Base-by-base conservation (phyloP, 108 stramenopile species). In the Skeletonema grethae region DNA sequence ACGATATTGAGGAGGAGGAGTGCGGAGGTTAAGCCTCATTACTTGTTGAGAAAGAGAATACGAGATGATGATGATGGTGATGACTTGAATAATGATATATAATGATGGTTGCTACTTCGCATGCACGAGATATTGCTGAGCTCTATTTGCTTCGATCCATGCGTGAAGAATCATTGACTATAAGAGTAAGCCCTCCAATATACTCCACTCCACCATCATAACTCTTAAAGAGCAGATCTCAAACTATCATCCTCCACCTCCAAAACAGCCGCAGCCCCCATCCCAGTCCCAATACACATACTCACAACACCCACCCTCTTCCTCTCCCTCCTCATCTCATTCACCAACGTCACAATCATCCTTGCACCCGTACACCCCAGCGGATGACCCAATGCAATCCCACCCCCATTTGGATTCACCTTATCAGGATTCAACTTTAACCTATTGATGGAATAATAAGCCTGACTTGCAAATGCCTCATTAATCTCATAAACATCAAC, bases 231-330 rank as follows among this genome's bases (percentile, higher is more conserved):
- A 20, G 75, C 41, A 18, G 67, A 76, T 55, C 61, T 73, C 62
- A 67, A 1, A 28, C 1, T 28, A 28, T 28, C 39, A 39, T 24
- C 56, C 56, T 90, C 90, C 53, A 88, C 89, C 76, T 98, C 97
- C 56, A 99, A 69, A 15, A 99, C 95, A 30, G 93, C 95, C 39
- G 98, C 98, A 2, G 95, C 96, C 18, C 97, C 98, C 96, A 96
- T 97, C 20, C 98, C 98, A 8, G 96, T 97, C 25, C 98, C 98
- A 67, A 98, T 92, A 80, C 98, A 99, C 97, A 98, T 98, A 62
- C 84, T 85, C 22, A 96, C 94, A 12, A 97, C 88, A 15, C 97
- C 97, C 73, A 63, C 84, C 25, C 84, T 65, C 41, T 77, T 66
- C 7, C 81, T 82, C 13, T 73, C 70, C 50, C 97, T 91, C 58